phyloP scores from a whole-genome alignment of 2,329 filamentous ascomycete genomes.

The Paecilomyces fulvus region DNA sequence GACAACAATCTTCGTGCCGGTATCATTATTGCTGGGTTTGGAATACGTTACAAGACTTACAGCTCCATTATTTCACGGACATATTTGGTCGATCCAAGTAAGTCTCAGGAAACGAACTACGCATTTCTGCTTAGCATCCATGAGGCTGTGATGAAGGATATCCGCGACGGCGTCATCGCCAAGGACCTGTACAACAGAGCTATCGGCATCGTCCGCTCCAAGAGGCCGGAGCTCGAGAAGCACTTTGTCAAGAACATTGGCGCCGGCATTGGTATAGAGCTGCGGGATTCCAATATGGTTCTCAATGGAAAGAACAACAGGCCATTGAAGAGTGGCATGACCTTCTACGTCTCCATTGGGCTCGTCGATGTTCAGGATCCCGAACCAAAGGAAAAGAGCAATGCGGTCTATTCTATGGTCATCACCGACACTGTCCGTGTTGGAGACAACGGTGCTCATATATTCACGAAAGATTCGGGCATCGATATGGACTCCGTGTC shows the following conservation, averaged over 20 bases:
- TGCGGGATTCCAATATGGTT: constrained; percentile 71
- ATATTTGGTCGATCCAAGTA: constrained; percentile 94
- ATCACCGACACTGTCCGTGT: constrained; percentile 92
- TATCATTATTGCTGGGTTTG: constrained; percentile 86
- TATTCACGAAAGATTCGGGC: constrained; percentile 90
- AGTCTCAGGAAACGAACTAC: constrained; percentile 89
- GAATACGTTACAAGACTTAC: constrained; percentile 92
- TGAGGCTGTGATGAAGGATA: constrained; percentile 80
- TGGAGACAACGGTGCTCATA: constrained; percentile 55
- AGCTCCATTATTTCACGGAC: constrained; percentile 87
- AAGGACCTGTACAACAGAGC: constrained; percentile 94
- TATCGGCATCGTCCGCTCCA: constrained; percentile 66
- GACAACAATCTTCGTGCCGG: constrained; percentile 80
- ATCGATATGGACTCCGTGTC: constrained; percentile 89
- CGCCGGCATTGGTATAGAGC: constrained; percentile 86
- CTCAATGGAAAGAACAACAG: constrained; percentile 81
- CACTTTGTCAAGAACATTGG: constrained; percentile 91
- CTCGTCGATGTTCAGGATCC: constrained; percentile 84
- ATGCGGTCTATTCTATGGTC: constrained; percentile 78
- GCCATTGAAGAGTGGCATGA: constrained; percentile 92
- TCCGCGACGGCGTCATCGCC: constrained; percentile 73
- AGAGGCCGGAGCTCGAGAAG: constrained; percentile 92
- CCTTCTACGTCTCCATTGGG: constrained; percentile 79
- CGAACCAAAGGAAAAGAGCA: constrained; percentile 79
- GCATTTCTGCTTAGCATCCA: constrained; percentile 79